Percentiles rank a stretch among this genome's conserved stretches.
Evolutionary conservation across 2,329 filamentous ascomycete genomes (phyloP).

Genomic region (Onygenales sp.): DNA sequence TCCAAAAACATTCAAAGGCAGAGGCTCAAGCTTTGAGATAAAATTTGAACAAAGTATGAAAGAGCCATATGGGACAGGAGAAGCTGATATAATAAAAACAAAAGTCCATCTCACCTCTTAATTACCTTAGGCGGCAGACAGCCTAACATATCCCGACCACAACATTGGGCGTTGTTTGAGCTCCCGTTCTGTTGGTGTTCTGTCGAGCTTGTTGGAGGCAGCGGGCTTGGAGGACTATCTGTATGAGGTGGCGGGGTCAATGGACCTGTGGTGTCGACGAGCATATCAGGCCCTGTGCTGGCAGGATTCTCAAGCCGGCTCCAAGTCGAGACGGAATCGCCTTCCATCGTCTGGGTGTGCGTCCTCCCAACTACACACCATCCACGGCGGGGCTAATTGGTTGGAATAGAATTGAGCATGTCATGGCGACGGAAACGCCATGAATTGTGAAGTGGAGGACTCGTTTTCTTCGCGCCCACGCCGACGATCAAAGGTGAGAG

Average conservation of each 20-base stretch:
- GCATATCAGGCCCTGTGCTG: background rate
- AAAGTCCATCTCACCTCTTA: constrained; percentile 6
- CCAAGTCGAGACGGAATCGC: constrained; percentile 4
- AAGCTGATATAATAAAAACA: no score
- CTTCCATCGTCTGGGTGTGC: constrained; percentile 9
- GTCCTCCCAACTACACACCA: constrained; percentile 6
- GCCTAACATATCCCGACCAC: background rate
- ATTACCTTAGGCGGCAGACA: constrained; percentile 8
- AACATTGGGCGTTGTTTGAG: background rate
- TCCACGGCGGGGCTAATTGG: background rate
- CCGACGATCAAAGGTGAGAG: no score
- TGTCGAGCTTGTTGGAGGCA: background rate
- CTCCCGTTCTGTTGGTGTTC: background rate
- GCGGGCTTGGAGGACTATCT: background rate
- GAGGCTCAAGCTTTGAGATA: no score
- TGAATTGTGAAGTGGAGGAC: background rate
- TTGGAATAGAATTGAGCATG: background rate
- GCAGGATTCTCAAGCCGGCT: constrained; percentile 7
- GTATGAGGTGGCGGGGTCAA: background rate
- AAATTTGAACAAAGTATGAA: no score
- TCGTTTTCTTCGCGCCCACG: background rate
- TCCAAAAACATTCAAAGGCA: background rate
- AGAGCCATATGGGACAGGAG: no score
- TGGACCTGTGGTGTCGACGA: background rate
- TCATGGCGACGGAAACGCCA: background rate